Base-by-base conservation (phyloP, 805 yeast genomes). In the Cyberlindnera americana region DNA sequence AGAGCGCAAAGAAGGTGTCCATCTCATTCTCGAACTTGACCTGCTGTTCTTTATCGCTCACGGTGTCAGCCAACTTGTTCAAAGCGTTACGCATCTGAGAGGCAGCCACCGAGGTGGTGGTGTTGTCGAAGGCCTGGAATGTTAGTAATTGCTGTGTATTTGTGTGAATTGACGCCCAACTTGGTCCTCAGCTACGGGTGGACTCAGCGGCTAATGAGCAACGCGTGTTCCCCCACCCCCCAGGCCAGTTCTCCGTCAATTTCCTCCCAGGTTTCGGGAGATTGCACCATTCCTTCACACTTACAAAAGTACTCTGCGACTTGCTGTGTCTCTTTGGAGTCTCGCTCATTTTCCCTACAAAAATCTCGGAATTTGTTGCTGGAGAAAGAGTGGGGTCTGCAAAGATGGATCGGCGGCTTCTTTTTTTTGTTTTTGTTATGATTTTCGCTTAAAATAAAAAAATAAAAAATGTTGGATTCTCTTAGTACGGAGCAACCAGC, bases 21-120 rank as follows among this genome's bases (percentile, higher is more conserved):
- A 91, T 82, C 66, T 90, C 95, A 53, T 73, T 75, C 65, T 91
- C 96, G 58, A 93, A 89, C 53, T 75, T 75, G 46, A 58, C 60
- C 54, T 73, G 77, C 36, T 57, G 56, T 14, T 68, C 71, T 15
- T 52, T 47, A 52, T 72, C 83, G 16, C 67, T 63, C 40, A 86
- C 84, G n/a, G 89, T 73, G 64, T 91, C 98, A 35, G 90, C 82
- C 61, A 91, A 71, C 64, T 76, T 78, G 75, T 91, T 91, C 66
- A 93, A 77, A 2, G 95, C 91, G 63, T 93, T 91, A 61, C 98
- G 82, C 98, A 91, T 93, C 66, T 88, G 97, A 48, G 95, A 83
- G 6, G 98, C 97, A 21, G 98, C 96, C 47, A 89, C 93, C 48
- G 86, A 86, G 41, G 96, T 87, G 34, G 96, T 87, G 49, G 95